Evolutionary conservation across 805 yeast species (phyloP).

Genomic region (Clavispora carvajalis): DNA sequence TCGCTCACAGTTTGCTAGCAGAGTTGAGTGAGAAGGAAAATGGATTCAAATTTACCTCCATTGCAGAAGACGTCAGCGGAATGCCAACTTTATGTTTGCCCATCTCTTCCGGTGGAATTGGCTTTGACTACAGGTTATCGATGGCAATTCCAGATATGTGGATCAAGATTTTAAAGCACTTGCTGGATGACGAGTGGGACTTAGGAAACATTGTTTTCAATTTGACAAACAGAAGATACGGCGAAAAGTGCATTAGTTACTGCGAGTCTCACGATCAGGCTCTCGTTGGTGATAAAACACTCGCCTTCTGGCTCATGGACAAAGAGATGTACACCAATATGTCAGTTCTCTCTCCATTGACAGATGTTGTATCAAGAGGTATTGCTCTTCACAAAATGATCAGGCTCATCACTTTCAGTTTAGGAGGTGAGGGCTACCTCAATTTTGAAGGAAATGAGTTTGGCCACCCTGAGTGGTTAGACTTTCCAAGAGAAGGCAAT

Average conservation of each 20-base stretch:
- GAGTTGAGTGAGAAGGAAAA: conserved; percentile 40
- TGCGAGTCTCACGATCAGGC: conserved; percentile 98
- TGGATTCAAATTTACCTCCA: conserved; percentile 52
- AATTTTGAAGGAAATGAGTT: conserved; percentile 97
- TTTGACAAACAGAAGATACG: conserved; percentile 80
- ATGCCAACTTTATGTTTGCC: conserved; percentile 92
- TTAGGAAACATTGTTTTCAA: conserved; percentile 74
- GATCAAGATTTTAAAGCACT: conserved; percentile 88
- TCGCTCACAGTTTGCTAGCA: conserved; percentile 77
- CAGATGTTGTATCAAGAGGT: conserved; percentile 84
- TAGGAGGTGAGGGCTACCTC: conserved; percentile 97
- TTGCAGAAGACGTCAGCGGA: conserved; percentile 97
- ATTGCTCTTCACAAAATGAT: conserved; percentile 87
- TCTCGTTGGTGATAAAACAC: conserved; percentile 90
- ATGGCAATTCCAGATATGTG: conserved; percentile 99
- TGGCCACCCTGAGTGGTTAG: conserved; percentile 99
- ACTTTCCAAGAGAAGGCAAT: conserved; percentile 90
- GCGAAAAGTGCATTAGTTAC: conserved; percentile 84
- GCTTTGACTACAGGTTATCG: conserved; percentile 87
- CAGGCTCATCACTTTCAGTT: conserved; percentile 74
- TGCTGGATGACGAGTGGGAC: conserved; percentile 87
- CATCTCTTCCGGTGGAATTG: conserved; percentile 74
- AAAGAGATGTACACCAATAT: conserved; percentile 96
- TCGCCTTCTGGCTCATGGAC: conserved; percentile 98
- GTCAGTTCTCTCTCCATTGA: conserved; percentile 69